A percentile compares a stretch with the other conserved stretches of the same genome.
Conservation (phyloP, 164 flowering plant genomes). For the Santalum album region DNA sequence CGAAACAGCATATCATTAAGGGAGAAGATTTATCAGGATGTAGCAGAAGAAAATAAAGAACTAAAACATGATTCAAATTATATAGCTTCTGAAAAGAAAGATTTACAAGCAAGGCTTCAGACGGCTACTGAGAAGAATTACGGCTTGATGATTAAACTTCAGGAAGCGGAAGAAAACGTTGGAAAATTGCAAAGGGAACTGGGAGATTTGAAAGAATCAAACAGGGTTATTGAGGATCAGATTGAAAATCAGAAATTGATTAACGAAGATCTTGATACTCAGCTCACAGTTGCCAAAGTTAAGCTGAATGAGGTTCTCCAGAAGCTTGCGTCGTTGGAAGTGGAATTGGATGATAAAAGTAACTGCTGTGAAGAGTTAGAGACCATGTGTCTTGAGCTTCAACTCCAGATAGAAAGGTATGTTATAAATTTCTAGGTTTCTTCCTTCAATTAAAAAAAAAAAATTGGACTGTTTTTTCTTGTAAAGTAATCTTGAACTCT, state of each 20-base stretch:
- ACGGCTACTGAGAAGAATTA: constrained; percentile 20
- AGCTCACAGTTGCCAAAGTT: constrained; percentile 49
- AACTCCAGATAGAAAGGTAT: constrained; percentile 86
- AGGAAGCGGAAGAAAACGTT: constrained; percentile 32
- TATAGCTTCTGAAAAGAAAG: constrained; percentile 27
- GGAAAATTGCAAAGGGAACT: constrained; percentile 34
- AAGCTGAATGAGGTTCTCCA: constrained; percentile 52
- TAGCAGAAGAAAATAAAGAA: constrained; percentile 34
- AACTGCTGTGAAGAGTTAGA: constrained; percentile 67
- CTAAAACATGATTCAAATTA: constrained; percentile 32
- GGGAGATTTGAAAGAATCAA: constrained; percentile 32
- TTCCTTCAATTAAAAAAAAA: not conserved
- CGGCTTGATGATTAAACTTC: constrained; percentile 31
- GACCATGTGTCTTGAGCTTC: constrained; percentile 75
- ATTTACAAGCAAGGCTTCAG: constrained; percentile 37
- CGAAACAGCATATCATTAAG: constrained; percentile 12
- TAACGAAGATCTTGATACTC: constrained; percentile 70
- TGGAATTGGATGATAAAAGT: constrained; percentile 64
- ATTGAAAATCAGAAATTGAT: constrained; percentile 52
- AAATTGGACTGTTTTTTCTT: not conserved
- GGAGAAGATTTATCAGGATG: constrained; percentile 18
- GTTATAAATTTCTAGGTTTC: not conserved
- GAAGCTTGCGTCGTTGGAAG: constrained; percentile 60
- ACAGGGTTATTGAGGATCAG: constrained; percentile 50
- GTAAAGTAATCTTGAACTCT: not conserved